Evolutionary conservation across 176 grass and related monocot genomes (phyloP), one percentile per base, ranked within the genome.

Genomic region (Oryza punctata): DNA sequence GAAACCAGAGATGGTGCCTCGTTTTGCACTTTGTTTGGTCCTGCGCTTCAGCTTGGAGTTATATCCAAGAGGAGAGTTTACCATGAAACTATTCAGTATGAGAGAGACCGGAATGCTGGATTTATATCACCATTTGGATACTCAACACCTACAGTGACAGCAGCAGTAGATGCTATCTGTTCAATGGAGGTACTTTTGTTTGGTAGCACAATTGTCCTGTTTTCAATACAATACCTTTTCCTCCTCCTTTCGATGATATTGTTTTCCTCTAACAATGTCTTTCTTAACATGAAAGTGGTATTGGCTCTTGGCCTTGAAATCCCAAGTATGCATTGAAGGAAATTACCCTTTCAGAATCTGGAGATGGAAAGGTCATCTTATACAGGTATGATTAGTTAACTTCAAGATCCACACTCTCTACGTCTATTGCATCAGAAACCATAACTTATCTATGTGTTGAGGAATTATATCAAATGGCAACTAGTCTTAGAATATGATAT

Each of bases 71-170:
- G 96, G 77, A 91, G 81, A 92, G 89, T 90, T 86, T 95, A 93
- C 83, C 88, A 78, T 72, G 93, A 98, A 83, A 82, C 91, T 78
- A 98, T 96, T 59, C 89, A 94, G 77, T 98, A 96, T 16, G 93
- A 98, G 80, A 95, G 84, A 81, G 93, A 98, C 68, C 89, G 93
- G n/a, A 98, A 98, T 93, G 96, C 89, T 70, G 93, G 93, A 35
- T 98, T 94, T 93, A 11, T 98, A 88, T 98, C 96, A 66, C 96
- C 96, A 84, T 98, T 95, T 98, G 96, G 96, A 72, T 98, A 98
- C 52, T 98, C 93, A 63, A 87, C 96, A 57, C 87, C 96, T 82
- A 95, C 96, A 57, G 91, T 98, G 37, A 90, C 87, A 71, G 83
- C 93, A 46, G 91, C 87, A 23, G 80, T 92, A 47, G 83, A 95